Evolutionary conservation across 2,329 filamentous ascomycete species (phyloP).

Genomic region (Leptographium lundbergii): DNA sequence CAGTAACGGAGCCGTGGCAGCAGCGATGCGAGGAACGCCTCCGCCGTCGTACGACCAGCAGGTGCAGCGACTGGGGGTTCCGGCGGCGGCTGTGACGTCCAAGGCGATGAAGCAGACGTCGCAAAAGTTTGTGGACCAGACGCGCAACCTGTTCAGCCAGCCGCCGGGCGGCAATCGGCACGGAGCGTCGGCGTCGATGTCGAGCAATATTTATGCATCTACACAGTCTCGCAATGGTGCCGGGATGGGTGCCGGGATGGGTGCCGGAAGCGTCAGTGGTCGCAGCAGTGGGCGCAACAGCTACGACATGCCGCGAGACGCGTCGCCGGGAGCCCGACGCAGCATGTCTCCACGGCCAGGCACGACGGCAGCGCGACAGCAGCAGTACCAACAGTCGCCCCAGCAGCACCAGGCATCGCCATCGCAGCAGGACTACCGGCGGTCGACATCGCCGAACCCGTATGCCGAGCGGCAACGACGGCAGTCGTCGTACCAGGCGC

Average conservation of each 20-base stretch:
- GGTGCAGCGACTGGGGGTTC: constrained; percentile 71
- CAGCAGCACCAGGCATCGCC: constrained; percentile 10
- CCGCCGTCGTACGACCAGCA: constrained; percentile 78
- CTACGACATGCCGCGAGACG: constrained; percentile 27
- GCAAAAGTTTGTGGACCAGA: constrained; percentile 75
- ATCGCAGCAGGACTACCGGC: not conserved
- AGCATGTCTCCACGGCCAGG: constrained; percentile 50
- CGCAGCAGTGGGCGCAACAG: not conserved
- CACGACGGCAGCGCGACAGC: constrained; percentile 23
- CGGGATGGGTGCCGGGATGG: not conserved
- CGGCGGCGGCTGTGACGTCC: constrained; percentile 82
- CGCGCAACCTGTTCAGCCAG: constrained; percentile 59
- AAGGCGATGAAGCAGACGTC: constrained; percentile 93
- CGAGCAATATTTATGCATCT: not conserved
- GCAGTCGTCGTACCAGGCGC: constrained; percentile 21
- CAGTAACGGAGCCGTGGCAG: constrained; percentile 30
- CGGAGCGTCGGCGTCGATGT: not conserved
- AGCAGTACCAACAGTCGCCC: constrained; percentile 4
- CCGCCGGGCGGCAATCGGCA: not conserved
- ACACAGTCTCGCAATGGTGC: not conserved
- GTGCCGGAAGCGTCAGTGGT: constrained; percentile 8
- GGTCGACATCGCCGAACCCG: constrained; percentile 40
- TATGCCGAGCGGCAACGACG: constrained; percentile 31
- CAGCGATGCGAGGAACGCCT: constrained; percentile 59
- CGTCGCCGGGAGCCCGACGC: constrained; percentile 49